A percentile compares a stretch with the other conserved stretches of the same genome.
phyloP scores from a whole-genome alignment of 768 basidiomycete species.

The Suillus ampliporus region DNA sequence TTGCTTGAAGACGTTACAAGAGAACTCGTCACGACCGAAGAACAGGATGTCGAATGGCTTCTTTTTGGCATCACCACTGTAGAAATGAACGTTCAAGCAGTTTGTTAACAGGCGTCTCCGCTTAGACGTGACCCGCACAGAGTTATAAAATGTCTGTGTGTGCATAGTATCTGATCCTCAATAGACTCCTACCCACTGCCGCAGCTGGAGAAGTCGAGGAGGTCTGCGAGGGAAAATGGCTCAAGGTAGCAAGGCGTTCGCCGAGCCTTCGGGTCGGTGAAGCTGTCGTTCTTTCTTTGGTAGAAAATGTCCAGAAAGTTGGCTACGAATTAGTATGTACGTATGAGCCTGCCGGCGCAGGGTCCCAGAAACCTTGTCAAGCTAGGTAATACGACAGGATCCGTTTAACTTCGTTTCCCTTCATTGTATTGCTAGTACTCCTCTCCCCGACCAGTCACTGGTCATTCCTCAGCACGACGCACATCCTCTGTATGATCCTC shows the following conservation, averaged over 20 bases:
- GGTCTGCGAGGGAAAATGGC: background rate
- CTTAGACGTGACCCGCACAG: background rate
- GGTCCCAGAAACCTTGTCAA: too few species aligned
- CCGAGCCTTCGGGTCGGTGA: background rate
- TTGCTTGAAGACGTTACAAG: slow-evolving; percentile 70
- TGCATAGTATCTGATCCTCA: background rate
- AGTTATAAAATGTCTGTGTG: background rate
- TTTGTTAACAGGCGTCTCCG: background rate
- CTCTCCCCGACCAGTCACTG: too few species aligned
- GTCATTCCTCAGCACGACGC: too few species aligned
- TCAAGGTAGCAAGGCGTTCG: background rate
- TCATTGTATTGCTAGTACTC: too few species aligned
- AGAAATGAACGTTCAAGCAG: background rate
- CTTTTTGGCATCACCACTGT: background rate
- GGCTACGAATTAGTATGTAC: slow-evolving; percentile 4
- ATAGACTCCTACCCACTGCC: background rate
- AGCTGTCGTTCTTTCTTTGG: background rate
- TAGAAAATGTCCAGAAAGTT: background rate
- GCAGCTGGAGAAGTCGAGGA: background rate
- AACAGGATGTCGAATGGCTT: slow-evolving; percentile 77
- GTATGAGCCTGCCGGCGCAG: too few species aligned
- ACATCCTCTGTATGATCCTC: background rate
- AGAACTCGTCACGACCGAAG: slow-evolving; percentile 90
- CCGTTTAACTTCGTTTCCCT: background rate
- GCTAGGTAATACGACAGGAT: too few species aligned